Conservation (phyloP, 1,284 basidiomycete genomes). For the Neolentinus lepideus region DNA sequence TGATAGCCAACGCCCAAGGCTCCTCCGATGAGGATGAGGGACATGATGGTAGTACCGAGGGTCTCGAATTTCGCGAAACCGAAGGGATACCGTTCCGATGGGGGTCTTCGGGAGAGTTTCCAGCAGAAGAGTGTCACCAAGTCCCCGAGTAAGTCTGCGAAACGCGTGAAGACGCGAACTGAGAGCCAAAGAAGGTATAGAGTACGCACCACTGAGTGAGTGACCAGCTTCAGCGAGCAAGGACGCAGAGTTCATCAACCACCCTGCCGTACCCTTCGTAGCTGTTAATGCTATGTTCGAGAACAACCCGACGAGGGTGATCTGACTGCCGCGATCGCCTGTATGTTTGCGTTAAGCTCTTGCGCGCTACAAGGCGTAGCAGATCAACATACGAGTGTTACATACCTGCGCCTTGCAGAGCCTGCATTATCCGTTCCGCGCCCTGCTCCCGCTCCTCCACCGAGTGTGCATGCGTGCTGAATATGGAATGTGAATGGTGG, state of each 20-base stretch:
- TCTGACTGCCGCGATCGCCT: constrained; percentile 78
- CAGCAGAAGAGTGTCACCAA: constrained; percentile 92
- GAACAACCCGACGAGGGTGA: constrained; percentile 83
- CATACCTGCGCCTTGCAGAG: constrained; percentile 59
- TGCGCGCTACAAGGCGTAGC: constrained; percentile 6
- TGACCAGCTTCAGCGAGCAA: constrained; percentile 95
- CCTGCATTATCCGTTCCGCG: constrained; percentile 68
- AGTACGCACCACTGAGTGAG: constrained; percentile 72
- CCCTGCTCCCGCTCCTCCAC: constrained; percentile 58
- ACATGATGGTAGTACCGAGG: constrained; percentile 81
- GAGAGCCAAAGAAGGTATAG: constrained; percentile 9
- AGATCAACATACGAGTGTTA: constrained; percentile 7
- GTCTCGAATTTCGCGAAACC: constrained; percentile 95
- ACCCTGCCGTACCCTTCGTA: constrained; percentile 81
- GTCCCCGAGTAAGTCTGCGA: constrained; percentile 78
- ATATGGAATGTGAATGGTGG: constrained; percentile 44
- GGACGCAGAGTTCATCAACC: constrained; percentile 86
- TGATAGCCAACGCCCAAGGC: constrained; percentile 92
- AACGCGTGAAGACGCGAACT: constrained; percentile 1
- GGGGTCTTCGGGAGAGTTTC: constrained; percentile 78
- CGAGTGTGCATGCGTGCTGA: constrained; percentile 55
- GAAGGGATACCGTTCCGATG: constrained; percentile 75
- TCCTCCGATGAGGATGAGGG: constrained; percentile 77
- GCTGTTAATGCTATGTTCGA: constrained; percentile 80
- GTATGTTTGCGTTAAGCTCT: neutral